Conservation (phyloP, 2,329 filamentous ascomycete species). For the Cercospora sp. region DNA sequence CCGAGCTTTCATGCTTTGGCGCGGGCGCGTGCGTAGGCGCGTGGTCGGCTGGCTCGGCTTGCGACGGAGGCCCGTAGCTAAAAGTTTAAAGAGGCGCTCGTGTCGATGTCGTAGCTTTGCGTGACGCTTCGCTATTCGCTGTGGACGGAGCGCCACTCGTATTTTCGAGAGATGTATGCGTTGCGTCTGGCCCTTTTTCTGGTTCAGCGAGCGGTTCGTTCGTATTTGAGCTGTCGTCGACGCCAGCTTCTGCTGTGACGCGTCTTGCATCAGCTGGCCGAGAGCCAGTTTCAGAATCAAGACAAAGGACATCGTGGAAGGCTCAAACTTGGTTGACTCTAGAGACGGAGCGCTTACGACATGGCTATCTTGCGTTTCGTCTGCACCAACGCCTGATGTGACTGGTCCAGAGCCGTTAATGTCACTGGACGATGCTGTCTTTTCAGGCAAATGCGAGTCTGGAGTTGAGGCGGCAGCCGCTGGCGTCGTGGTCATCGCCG, state of each 20-base stretch:
- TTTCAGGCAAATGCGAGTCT: background rate
- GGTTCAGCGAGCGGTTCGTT: slow-evolving; percentile 3
- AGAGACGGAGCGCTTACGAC: slow-evolving; percentile 2
- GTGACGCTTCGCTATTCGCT: slow-evolving; percentile 2
- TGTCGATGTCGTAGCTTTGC: background rate
- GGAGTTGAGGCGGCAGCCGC: slow-evolving; percentile 12
- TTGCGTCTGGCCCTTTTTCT: background rate
- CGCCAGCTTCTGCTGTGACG: slow-evolving; percentile 6
- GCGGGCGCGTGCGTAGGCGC: slow-evolving; percentile 10
- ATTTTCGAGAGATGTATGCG: background rate
- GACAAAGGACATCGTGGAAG: slow-evolving; percentile 1
- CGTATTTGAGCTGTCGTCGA: slow-evolving; percentile 9
- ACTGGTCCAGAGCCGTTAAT: background rate
- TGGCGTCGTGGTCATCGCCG: slow-evolving; percentile 2
- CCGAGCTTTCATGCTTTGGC: background rate
- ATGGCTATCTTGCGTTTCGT: background rate
- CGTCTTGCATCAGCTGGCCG: slow-evolving; percentile 1
- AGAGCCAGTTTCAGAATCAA: slow-evolving; percentile 11
- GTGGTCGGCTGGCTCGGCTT: slow-evolving; percentile 9
- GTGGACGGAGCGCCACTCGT: slow-evolving; percentile 1
- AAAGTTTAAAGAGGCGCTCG: slow-evolving; percentile 4
- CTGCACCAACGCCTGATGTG: background rate
- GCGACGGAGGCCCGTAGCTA: slow-evolving; percentile 7
- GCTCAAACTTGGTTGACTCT: slow-evolving; percentile 9
- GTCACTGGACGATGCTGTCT: background rate